A percentile compares a stretch with the other conserved stretches of the same genome.
phyloP scores from a whole-genome alignment of 176 grass and related monocot species.

The Oryza meyeriana region DNA sequence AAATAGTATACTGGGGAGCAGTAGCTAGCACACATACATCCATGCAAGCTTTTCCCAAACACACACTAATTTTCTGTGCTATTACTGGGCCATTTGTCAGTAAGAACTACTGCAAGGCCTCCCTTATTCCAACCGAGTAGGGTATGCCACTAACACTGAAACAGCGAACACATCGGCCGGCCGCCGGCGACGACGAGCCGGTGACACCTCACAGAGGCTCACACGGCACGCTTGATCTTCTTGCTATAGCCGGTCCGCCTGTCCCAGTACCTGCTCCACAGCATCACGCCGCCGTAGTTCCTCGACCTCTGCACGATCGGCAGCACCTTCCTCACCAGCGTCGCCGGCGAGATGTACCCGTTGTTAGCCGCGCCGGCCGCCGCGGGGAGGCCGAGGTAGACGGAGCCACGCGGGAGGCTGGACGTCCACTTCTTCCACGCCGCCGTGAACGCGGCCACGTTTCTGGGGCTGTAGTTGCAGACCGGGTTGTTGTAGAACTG shows the following conservation, averaged over 20 bases:
- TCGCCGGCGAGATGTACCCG: not conserved
- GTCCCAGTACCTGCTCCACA: slow-evolving; percentile 19
- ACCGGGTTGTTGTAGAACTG: slow-evolving; percentile 21
- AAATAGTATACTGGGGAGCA: too few relatives aligned
- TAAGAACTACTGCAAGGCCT: too few relatives aligned
- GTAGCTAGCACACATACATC: too few relatives aligned
- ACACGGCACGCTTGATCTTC: not conserved
- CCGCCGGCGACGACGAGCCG: too few relatives aligned
- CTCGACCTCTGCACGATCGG: slow-evolving; percentile 7
- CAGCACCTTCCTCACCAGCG: slow-evolving; percentile 7
- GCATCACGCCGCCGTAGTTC: slow-evolving; percentile 26
- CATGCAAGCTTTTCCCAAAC: too few relatives aligned
- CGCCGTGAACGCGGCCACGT: not conserved
- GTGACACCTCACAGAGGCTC: not conserved
- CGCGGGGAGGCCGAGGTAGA: slow-evolving; percentile 6
- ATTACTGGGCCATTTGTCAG: too few relatives aligned
- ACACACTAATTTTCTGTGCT: too few relatives aligned
- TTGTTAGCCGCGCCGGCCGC: not conserved
- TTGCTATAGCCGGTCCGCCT: not conserved
- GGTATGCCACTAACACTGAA: too few relatives aligned
- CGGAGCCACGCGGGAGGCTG: not conserved
- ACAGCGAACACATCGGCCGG: not conserved
- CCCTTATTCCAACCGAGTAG: too few relatives aligned
- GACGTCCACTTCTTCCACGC: not conserved
- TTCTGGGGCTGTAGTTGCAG: not conserved